phyloP scores from a whole-genome alignment of 2,329 filamentous ascomycete species.

The Trichoderma sp. region DNA sequence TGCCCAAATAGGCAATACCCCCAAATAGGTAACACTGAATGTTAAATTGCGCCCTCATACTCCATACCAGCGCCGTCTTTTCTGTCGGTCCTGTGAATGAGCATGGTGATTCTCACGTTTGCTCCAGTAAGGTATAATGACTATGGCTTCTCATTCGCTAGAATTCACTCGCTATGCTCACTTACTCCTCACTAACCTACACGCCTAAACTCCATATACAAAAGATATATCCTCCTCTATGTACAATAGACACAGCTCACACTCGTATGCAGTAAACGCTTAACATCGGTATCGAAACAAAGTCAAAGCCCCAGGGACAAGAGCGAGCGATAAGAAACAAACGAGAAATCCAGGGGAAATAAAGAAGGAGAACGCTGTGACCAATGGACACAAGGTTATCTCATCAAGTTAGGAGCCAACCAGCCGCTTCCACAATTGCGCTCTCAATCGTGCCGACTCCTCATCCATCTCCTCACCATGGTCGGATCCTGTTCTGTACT shows the following conservation, averaged over 20 bases:
- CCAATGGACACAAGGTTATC: background rate
- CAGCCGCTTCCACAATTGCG: background rate
- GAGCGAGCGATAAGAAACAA: background rate
- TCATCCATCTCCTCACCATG: conserved; percentile 4
- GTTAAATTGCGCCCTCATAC: background rate
- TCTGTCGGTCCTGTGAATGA: background rate
- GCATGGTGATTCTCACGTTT: background rate
- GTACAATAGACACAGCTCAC: background rate
- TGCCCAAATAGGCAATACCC: background rate
- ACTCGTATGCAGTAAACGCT: background rate
- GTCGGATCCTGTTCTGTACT: conserved; percentile 5
- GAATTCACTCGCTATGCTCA: background rate
- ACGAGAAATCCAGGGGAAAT: background rate
- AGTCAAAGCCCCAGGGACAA: background rate
- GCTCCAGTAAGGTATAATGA: background rate
- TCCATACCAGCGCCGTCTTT: background rate
- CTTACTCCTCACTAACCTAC: background rate
- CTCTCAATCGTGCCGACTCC: background rate
- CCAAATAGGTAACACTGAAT: background rate
- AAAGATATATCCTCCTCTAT: background rate
- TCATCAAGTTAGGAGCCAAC: background rate
- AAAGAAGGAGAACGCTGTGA: background rate
- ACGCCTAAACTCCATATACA: background rate
- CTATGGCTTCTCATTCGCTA: background rate
- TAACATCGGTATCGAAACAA: background rate